Evolutionary conservation across 495 filamentous ascomycete genomes (phyloP).

Genomic region (Penicillium cataractarum): DNA sequence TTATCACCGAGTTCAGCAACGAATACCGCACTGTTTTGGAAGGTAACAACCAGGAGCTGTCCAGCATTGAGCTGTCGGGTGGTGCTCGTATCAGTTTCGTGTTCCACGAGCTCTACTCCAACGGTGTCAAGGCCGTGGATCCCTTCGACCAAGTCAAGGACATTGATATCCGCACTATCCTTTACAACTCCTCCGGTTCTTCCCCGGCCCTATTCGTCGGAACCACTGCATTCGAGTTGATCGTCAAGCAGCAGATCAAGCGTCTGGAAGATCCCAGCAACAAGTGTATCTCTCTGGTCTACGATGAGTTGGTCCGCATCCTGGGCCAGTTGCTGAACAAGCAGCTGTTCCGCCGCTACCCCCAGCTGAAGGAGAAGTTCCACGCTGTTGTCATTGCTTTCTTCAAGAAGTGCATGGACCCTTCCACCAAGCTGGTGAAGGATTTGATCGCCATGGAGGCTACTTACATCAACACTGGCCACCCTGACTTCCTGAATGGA

Average conservation of each 20-base stretch:
- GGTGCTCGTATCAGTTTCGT: conserved; percentile 99
- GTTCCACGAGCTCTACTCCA: conserved; percentile 97
- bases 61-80: conserved; percentile 90
- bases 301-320: conserved; percentile 97
- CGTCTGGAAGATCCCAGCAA: conserved; percentile 93
- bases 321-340: conserved; percentile 87
- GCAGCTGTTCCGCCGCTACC: conserved; percentile 89
- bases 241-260: conserved; percentile 98
- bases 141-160: conserved; percentile 98
- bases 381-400: conserved; percentile 92
- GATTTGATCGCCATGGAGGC: conserved; percentile 95
- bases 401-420: conserved; percentile 97
- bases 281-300: conserved; percentile 96
- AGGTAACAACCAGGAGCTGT: conserved; percentile 94
- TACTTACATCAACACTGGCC: conserved; percentile 97
- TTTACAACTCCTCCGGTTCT: conserved; percentile 97
- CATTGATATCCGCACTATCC: conserved; percentile 92
- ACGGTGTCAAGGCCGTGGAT: conserved; percentile 97
- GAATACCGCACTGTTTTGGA: conserved; percentile 96
- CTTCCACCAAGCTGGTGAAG: conserved; percentile 93
- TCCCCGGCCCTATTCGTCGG: conserved; percentile 97
- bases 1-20: conserved; percentile 98
- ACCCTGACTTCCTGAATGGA: conserved; percentile 97
- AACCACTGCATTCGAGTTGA: conserved; percentile 95
- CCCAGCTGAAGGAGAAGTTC: conserved; percentile 93